phyloP scores from a whole-genome alignment of 306 rosid genomes.

The Lathyrus aphaca region DNA sequence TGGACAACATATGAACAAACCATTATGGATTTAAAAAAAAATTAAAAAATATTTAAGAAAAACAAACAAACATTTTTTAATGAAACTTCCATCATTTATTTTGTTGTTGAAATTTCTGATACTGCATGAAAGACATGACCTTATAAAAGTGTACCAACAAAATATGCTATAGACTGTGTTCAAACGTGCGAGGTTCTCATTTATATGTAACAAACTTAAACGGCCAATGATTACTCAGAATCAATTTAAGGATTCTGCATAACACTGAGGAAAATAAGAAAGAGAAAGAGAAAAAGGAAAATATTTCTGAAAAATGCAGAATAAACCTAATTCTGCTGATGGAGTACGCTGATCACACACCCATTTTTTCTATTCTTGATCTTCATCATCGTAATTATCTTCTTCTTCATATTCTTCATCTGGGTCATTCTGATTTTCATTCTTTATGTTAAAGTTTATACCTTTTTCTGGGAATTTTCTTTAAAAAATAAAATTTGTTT shows the following conservation, averaged over 20 bases:
- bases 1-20: not conserved
- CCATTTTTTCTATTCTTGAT: not conserved
- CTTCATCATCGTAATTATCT: constrained; percentile 7
- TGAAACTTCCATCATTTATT: not conserved
- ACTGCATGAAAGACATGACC: constrained; percentile 1
- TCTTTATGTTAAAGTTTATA: constrained; percentile 26
- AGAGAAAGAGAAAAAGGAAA: not conserved
- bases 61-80: not conserved
- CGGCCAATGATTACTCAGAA: constrained; percentile 26
- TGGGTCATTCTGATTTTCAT: constrained; percentile 29
- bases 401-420: constrained; percentile 22
- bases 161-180: not conserved
- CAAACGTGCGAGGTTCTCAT: constrained; percentile 5
- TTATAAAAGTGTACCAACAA: not conserved
- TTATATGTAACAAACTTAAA: not conserved
- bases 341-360: constrained; percentile 27
- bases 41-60: not conserved
- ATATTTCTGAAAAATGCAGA: constrained; percentile 27
- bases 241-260: constrained; percentile 36
- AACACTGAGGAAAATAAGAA: no score
- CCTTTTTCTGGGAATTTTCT: not conserved
- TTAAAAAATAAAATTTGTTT: not conserved
- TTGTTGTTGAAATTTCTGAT: not conserved
- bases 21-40: not conserved
- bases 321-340: constrained; percentile 33